Evolutionary conservation across 805 yeast genomes (phyloP), one percentile per base, ranked within the genome.

Genomic region (Suhomyces emberorum): DNA sequence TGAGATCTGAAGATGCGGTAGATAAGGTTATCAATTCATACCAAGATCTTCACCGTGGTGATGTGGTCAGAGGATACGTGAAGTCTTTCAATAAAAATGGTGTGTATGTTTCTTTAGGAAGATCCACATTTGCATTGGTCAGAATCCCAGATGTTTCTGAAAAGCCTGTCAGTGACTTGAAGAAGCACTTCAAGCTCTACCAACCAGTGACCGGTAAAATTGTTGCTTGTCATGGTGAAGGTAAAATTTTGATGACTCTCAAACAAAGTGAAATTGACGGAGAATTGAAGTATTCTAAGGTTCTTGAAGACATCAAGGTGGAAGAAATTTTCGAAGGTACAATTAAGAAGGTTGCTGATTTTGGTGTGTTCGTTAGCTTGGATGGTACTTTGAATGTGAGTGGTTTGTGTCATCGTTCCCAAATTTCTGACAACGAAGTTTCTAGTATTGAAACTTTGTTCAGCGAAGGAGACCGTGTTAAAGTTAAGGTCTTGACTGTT

Each of bases 391-490:
- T 76, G 37, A 78, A 78, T 50, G 71, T 88, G 39, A 77, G 84
- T 51, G 98, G 98, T 39, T 74, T 91, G 46, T 88, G 96, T 49
- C 97, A 91, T 55, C 81, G 75, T 39, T 73, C 89, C 26, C 83
- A 91, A 60, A 81, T 91, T 39, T 81, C 96, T 21, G 93, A 85
- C 47, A 80, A 78, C 38, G 56, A 62, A 7, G 69, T 79, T 23
- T 74, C 72, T 26, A 78, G 88, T 49, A 59, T 84, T 18, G 55
- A 69, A 29, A 68, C 79, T 10, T 70, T 91, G 39, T 91, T 91
- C 59, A 82, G 84, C 37, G 86, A 78, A 51, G 98, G 98, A 46
- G 98, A 91, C 55, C 73, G 83, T 43, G 97, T 91, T 29, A 87
- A 87, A 63, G 95, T 87, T 23, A 83, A 83, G 63, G 71, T 91